These are phyloP conservation scores for Lactarius akahatsu DNA, from an alignment of 768 basidiomycete genomes.

Conservation along the genomic window DNA sequence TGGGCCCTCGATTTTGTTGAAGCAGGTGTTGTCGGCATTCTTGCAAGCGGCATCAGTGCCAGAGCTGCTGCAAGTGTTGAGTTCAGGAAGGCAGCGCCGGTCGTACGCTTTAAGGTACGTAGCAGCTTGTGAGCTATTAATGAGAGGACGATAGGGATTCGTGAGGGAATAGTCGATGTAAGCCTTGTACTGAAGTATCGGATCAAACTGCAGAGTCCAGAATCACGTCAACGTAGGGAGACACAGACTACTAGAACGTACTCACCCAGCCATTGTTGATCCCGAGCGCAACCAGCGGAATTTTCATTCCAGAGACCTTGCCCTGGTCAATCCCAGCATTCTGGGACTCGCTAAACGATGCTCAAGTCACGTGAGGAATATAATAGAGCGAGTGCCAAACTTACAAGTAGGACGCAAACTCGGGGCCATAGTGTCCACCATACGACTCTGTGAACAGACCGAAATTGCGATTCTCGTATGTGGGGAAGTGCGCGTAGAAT, in stretches of 20 bases:
- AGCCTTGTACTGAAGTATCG: slow-evolving; percentile 47
- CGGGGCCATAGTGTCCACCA: slow-evolving; percentile 33
- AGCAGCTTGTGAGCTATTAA: slow-evolving; percentile 3
- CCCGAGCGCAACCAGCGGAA: slow-evolving; percentile 41
- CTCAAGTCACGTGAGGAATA: neutral
- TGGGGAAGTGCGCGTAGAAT: slow-evolving; percentile 38
- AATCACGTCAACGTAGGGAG: neutral
- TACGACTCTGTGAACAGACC: slow-evolving; percentile 56
- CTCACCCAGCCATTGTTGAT: neutral
- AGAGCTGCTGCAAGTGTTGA: slow-evolving; percentile 44
- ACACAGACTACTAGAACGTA: slow-evolving; percentile 51
- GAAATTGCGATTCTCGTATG: slow-evolving; percentile 40
- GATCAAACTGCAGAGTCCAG: slow-evolving; percentile 10
- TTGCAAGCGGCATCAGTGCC: slow-evolving; percentile 49
- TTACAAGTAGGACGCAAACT: slow-evolving; percentile 19
- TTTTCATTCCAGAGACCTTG: slow-evolving; percentile 39
- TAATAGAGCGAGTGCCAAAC: neutral
- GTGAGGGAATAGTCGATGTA: slow-evolving; percentile 48
- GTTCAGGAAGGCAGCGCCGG: slow-evolving; percentile 46
- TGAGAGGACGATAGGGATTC: slow-evolving; percentile 37
- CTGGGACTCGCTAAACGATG: slow-evolving; percentile 42
- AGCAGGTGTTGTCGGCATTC: slow-evolving; percentile 45
- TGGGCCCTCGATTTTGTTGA: slow-evolving; percentile 47
- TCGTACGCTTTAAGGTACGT: neutral
- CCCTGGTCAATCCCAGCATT: slow-evolving; percentile 51